Base-by-base conservation (phyloP, 2,329 filamentous ascomycete species). In the Pyrenophora teres region DNA sequence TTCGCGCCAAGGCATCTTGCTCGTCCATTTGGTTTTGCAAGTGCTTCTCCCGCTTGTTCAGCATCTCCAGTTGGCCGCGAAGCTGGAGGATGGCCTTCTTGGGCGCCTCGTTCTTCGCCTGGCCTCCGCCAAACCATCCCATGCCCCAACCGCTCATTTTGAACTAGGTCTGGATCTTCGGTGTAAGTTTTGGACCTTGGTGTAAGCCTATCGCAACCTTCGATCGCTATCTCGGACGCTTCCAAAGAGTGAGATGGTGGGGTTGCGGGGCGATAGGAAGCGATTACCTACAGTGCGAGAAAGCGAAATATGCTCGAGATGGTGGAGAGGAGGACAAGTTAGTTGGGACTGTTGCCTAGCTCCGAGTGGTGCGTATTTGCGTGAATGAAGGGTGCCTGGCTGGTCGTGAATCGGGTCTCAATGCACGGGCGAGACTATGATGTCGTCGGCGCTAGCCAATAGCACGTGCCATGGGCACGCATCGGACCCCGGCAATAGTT, bases 81-180 rank as follows among this genome's bases (percentile, higher is more conserved):
- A 99, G 80, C 54, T 84, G 85, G 50, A 99, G 81, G 69, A 99
- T 99, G 64, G 94, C 94, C 80, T 96, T 94, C 83, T 99, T 99
- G 51, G 94, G 91, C 54, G 86, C 88, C 78, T 97, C 91, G 80
- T 95, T 96, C 79, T 87, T 87, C 82, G 91, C 90, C 68, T 85
- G 84, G 62, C 84, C 85, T 69, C 91, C 91, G 77, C 93, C 92
- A 74, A 97, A 96, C 91, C 92, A 97, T 78, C 88, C 75, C 57
- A 79, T 70, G 52, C 78, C 78, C 78, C 78, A 81, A 67, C 77
- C 71, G 50, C 69, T 69, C 73, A 75, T 75, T 43, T 31, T 64
- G 27, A 10, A 37, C 37, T 43, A 31, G 46, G 38, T 15, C 37
- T 53, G 19, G n/a, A 12, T 18, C 13, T 50, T 13, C 31, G n/a